Conservation (phyloP, 2,329 filamentous ascomycete species). For the Aspergillus cejpii region DNA sequence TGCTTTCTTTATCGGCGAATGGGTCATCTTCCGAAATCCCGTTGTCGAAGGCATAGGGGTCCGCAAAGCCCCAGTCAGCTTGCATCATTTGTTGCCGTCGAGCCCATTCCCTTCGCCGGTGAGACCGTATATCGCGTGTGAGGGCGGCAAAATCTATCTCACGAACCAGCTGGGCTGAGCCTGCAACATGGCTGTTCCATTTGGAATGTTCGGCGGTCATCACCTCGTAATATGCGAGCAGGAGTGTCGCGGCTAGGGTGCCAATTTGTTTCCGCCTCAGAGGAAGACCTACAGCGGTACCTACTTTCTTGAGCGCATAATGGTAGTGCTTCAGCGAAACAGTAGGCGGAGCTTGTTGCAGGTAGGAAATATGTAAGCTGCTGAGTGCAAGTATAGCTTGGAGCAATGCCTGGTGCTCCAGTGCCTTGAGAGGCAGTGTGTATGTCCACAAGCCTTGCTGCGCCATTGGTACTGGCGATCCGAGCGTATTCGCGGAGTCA, state of each 20-base stretch:
- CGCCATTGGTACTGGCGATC: slow-evolving; percentile 54
- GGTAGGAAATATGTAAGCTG: slow-evolving; percentile 78
- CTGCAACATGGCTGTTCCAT: slow-evolving; percentile 88
- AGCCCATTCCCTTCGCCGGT: slow-evolving; percentile 48
- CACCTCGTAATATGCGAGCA: slow-evolving; percentile 88
- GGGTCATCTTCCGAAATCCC: slow-evolving; percentile 38
- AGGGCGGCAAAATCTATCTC: slow-evolving; percentile 74
- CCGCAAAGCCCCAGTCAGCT: slow-evolving; percentile 14
- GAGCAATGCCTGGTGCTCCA: slow-evolving; percentile 77
- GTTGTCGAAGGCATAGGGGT: slow-evolving; percentile 27
- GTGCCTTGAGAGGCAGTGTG: slow-evolving; percentile 72
- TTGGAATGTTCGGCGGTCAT: slow-evolving; percentile 91
- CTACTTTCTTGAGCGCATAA: slow-evolving; percentile 70
- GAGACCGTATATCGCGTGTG: slow-evolving; percentile 61
- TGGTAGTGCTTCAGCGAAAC: slow-evolving; percentile 90
- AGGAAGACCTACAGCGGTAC: slow-evolving; percentile 64
- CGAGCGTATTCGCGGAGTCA: slow-evolving; percentile 63
- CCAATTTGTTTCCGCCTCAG: slow-evolving; percentile 65
- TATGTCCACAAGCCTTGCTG: slow-evolving; percentile 60
- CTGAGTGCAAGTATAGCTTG: slow-evolving; percentile 85
- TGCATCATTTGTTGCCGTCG: slow-evolving; percentile 24
- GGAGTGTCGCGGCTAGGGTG: slow-evolving; percentile 78
- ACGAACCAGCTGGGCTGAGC: slow-evolving; percentile 70
- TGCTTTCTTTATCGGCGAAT: slow-evolving; percentile 40
- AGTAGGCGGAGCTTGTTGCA: slow-evolving; percentile 66